Evolutionary conservation across 495 filamentous ascomycete genomes (phyloP).

Genomic region (Hyaloscypha bicolor): DNA sequence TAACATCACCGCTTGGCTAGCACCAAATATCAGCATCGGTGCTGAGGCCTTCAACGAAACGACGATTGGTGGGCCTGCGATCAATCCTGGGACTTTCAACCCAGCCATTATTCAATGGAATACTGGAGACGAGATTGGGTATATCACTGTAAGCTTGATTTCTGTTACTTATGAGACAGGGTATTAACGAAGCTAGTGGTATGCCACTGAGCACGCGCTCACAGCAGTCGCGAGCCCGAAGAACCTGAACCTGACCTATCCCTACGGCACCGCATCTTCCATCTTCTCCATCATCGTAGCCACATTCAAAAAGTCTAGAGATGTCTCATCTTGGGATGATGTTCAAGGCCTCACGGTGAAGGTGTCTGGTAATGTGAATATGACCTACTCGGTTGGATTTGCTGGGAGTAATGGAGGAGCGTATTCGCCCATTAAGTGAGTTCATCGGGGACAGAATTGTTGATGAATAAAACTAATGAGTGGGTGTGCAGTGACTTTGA

Average conservation of each 20-base stretch:
- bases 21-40: constrained; percentile 43
- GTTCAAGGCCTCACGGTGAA: constrained; percentile 16
- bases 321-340: constrained; percentile 36
- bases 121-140: constrained; percentile 30
- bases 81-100: constrained; percentile 40
- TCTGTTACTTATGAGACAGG: no score
- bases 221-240: constrained; percentile 37
- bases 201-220: constrained; percentile 38
- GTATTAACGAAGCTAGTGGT: constrained; percentile 1
- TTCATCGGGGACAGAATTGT: neutral
- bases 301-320: constrained; percentile 25
- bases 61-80: constrained; percentile 41
- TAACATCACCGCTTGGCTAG: constrained; percentile 45
- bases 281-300: constrained; percentile 27
- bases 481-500: constrained; percentile 23
- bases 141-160: constrained; percentile 20
- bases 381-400: constrained; percentile 6
- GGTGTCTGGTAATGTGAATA: constrained; percentile 22
- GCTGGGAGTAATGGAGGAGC: constrained; percentile 20
- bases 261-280: constrained; percentile 31
- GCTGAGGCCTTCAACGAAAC: constrained; percentile 41
- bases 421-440: constrained; percentile 22
- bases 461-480: neutral
- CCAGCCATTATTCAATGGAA: constrained; percentile 46
- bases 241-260: constrained; percentile 42